These are phyloP conservation scores for Leptosphaerulina australis DNA, from an alignment of 2,329 filamentous ascomycete genomes.

Conservation along the genomic window DNA sequence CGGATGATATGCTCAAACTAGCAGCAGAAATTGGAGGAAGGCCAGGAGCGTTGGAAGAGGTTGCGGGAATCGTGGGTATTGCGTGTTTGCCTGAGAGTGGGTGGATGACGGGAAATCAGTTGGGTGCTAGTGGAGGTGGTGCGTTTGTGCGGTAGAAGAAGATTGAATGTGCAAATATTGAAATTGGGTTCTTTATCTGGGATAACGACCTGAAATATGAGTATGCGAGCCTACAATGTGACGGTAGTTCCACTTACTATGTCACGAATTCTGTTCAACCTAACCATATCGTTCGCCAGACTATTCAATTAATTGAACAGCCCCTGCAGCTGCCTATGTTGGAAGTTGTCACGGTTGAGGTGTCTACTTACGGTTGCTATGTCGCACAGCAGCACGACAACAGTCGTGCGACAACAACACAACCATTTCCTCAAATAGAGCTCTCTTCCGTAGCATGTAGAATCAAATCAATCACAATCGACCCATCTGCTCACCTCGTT, in stretches of 20 bases:
- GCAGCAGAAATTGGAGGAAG: conserved; percentile 59
- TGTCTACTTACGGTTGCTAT: no score
- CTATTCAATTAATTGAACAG: conserved; percentile 44
- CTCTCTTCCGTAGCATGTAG: no score
- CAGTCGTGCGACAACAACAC: no score
- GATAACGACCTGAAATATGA: neutral
- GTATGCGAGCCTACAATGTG: neutral
- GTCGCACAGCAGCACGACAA: no score
- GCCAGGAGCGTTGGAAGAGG: conserved; percentile 66
- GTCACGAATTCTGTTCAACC: conserved; percentile 36
- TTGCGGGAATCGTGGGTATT: conserved; percentile 76
- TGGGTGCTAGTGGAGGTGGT: conserved; percentile 79
- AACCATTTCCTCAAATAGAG: no score
- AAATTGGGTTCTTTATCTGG: no score
- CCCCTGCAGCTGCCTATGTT: conserved; percentile 42
- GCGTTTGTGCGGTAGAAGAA: conserved; percentile 51
- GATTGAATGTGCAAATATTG: no score
- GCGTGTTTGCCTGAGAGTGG: conserved; percentile 68
- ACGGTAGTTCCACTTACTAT: conserved; percentile 4
- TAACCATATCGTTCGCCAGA: conserved; percentile 43
- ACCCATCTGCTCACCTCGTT: no score
- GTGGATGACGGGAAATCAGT: conserved; percentile 78
- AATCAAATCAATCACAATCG: no score
- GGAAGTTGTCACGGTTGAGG: no score
- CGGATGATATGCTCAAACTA: conserved; percentile 63